Conservation (phyloP, 345 rosid genomes). For the Melastoma malabathricum region DNA sequence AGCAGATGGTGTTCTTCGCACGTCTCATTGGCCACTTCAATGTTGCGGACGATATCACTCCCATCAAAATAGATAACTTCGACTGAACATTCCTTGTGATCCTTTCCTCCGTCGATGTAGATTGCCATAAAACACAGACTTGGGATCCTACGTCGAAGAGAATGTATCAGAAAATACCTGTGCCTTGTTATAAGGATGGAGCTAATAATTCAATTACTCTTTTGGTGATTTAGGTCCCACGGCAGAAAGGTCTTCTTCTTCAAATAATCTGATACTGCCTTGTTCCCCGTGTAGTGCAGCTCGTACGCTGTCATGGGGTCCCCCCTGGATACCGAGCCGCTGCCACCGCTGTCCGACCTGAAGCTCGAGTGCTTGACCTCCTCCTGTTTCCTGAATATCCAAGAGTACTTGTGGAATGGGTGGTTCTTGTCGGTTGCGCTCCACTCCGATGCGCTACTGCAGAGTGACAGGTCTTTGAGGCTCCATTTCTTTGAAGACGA, state of each 20-base stretch:
- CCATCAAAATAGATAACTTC: slow-evolving; percentile 66
- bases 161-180: too few relatives aligned
- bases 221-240: too few relatives aligned
- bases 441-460: slow-evolving; percentile 91
- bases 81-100: slow-evolving; percentile 17
- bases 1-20: slow-evolving; percentile 83
- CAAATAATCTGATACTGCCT: slow-evolving; percentile 55
- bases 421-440: slow-evolving; percentile 42
- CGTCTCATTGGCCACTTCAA: slow-evolving; percentile 52
- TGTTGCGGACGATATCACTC: slow-evolving; percentile 66
- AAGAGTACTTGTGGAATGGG: slow-evolving; percentile 29
- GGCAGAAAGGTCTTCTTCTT: slow-evolving; percentile 91
- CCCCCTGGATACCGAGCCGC: slow-evolving; percentile 16
- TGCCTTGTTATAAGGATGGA: too few relatives aligned
- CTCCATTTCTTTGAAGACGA: slow-evolving; percentile 70
- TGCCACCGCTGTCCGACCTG: slow-evolving; percentile 21
- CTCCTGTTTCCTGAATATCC: slow-evolving; percentile 43
- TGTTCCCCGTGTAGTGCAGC: slow-evolving; percentile 66
- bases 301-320: slow-evolving; percentile 62
- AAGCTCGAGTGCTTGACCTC: slow-evolving; percentile 28
- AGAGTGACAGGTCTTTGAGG: slow-evolving; percentile 58
- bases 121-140: too few relatives aligned
- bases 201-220: too few relatives aligned
- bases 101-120: too few relatives aligned
- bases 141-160: too few relatives aligned